Percentiles rank a stretch among this genome's conserved stretches.
Evolutionary conservation across 2,329 filamentous ascomycete genomes (phyloP).

Genomic region (Penicillium sp.): DNA sequence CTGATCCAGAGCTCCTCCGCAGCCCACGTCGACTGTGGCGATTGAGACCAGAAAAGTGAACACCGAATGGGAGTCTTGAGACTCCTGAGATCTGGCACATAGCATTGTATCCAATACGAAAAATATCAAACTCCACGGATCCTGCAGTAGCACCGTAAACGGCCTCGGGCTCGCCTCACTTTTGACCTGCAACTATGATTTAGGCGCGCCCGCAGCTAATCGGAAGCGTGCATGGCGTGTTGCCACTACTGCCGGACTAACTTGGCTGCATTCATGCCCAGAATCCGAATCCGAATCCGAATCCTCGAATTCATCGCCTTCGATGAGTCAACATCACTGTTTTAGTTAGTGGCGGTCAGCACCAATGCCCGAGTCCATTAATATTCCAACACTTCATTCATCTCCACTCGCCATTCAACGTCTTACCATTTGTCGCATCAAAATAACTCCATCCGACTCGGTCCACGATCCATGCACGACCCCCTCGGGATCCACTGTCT

Average conservation of each 20-base stretch:
- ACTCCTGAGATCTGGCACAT: conserved; percentile 19
- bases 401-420: conserved; percentile 1
- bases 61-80: conserved; percentile 16
- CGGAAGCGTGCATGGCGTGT: conserved; percentile 2
- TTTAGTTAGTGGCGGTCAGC: conserved; percentile 21
- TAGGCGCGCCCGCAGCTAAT: conserved; percentile 4
- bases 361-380: conserved; percentile 9
- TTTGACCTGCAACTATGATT: conserved; percentile 4
- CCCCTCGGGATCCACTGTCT: conserved; percentile 1
- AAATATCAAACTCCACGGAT: too few relatives aligned
- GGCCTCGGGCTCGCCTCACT: conserved; percentile 10
- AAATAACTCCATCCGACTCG: conserved; percentile 7
- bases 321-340: neutral
- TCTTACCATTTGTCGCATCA: conserved; percentile 12
- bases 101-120: conserved; percentile 18
- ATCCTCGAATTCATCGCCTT: too few relatives aligned
- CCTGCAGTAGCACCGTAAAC: too few relatives aligned
- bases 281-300: conserved; percentile 1
- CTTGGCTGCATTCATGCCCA: conserved; percentile 12
- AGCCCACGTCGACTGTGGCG: conserved; percentile 17
- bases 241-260: neutral
- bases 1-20: conserved; percentile 17
- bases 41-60: conserved; percentile 26
- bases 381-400: conserved; percentile 6
- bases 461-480: conserved; percentile 8